Conservation (phyloP, 805 yeast genomes). For the Wickerhamomyces xylosicus region DNA sequence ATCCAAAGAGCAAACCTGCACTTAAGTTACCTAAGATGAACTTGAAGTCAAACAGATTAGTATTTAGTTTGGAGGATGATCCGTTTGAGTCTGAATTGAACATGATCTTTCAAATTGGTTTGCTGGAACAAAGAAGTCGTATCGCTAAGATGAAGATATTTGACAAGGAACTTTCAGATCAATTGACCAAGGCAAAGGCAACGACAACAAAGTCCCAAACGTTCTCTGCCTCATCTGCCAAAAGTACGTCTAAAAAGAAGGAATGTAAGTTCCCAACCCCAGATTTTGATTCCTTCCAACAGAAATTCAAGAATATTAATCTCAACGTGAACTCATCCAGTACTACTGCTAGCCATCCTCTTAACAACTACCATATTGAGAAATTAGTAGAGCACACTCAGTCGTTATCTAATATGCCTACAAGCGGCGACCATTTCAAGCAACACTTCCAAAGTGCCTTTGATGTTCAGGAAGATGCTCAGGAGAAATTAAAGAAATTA, state of each 20-base stretch:
- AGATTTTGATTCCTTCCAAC: too few relatives aligned
- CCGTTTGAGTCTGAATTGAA: conserved; percentile 76
- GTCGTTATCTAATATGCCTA: not conserved
- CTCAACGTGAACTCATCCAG: conserved; percentile 3
- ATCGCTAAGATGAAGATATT: conserved; percentile 36
- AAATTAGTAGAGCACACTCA: not conserved
- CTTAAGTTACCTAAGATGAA: conserved; percentile 47
- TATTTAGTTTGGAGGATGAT: conserved; percentile 73
- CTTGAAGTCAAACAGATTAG: conserved; percentile 43
- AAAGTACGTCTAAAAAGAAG: conserved; percentile 3
- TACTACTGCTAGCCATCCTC: conserved; percentile 1
- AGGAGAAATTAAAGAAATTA: conserved; percentile 17
- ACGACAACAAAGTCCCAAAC: conserved; percentile 3
- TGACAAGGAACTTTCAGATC: conserved; percentile 21
- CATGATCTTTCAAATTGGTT: conserved; percentile 55
- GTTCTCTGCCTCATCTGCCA: not conserved
- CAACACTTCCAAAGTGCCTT: not conserved
- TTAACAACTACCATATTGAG: not conserved
- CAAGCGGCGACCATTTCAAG: not conserved
- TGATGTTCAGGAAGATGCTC: conserved; percentile 1
- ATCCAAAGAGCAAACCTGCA: conserved; percentile 28
- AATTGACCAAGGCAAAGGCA: conserved; percentile 1
- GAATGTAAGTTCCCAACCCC: not conserved
- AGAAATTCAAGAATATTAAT: conserved; percentile 2
- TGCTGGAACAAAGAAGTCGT: conserved; percentile 53